phyloP scores from a whole-genome alignment of 208 protist genomes.

The Polymyxa betae region DNA sequence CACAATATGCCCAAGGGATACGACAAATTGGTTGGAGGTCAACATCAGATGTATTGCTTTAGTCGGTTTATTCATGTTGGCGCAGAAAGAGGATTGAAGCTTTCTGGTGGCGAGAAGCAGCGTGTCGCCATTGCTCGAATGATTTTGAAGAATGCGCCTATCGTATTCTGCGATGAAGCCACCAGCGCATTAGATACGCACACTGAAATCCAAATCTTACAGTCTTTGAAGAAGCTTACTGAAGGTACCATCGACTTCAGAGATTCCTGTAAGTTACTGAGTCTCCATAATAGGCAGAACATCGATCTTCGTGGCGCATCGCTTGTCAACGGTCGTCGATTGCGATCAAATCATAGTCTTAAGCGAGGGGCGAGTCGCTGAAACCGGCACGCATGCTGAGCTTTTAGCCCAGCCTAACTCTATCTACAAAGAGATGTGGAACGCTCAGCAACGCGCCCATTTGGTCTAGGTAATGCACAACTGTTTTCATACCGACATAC shows the following conservation, averaged over 20 bases:
- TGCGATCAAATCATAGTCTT: conserved; percentile 73
- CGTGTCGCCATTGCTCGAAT: conserved; percentile 84
- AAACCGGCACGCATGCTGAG: conserved; percentile 62
- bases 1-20: conserved; percentile 41
- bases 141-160: conserved; percentile 73
- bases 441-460: conserved; percentile 30
- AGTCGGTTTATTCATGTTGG: not conserved
- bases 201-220: conserved; percentile 76
- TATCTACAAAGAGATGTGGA: conserved; percentile 8
- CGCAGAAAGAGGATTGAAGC: conserved; percentile 62
- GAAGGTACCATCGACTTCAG: not conserved
- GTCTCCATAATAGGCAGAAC: not conserved
- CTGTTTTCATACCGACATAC: not conserved
- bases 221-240: conserved; percentile 37
- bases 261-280: not conserved
- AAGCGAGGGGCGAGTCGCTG: conserved; percentile 57
- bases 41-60: not conserved
- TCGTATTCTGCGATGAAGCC: conserved; percentile 91
- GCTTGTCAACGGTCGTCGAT: conserved; percentile 72
- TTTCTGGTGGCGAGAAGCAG: conserved; percentile 87
- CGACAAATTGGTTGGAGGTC: conserved; percentile 62
- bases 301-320: conserved; percentile 73
- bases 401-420: conserved; percentile 52
- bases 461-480: too few relatives aligned
- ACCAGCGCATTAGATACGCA: conserved; percentile 87